Percentiles rank a stretch among this genome's conserved stretches.
phyloP scores from a whole-genome alignment of 202 grass and related monocot species.

The Setaria viridis region DNA sequence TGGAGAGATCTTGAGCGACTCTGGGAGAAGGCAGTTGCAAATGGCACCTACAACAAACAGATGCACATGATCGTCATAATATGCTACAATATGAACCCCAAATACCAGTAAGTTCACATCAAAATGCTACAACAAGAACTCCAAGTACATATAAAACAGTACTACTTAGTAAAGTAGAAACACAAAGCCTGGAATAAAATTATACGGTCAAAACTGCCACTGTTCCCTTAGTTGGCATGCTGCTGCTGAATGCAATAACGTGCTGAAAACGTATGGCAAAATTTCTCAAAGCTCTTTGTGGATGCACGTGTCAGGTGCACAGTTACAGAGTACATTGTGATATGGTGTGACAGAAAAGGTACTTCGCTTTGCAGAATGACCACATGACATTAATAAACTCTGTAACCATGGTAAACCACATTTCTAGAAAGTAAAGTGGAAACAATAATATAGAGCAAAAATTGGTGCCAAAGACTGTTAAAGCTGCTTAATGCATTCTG shows the following conservation, averaged over 20 bases:
- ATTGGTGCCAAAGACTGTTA: background rate
- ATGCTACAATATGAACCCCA: background rate
- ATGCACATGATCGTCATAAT: background rate
- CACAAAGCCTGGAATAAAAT: background rate
- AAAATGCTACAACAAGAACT: background rate
- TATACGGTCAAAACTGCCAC: background rate
- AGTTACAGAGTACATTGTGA: constrained; percentile 20
- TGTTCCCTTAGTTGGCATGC: background rate
- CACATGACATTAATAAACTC: background rate
- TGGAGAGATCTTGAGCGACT: constrained; percentile 87
- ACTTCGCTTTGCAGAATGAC: constrained; percentile 23
- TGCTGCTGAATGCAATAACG: background rate
- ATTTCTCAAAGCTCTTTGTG: background rate
- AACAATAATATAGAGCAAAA: constrained; percentile 21
- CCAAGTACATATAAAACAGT: background rate
- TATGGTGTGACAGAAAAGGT: constrained; percentile 33
- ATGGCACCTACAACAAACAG: constrained; percentile 66
- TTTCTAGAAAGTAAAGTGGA: constrained; percentile 45
- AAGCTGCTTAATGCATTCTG: constrained; percentile 35
- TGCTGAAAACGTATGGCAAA: background rate
- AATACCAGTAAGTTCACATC: background rate
- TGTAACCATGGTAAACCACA: constrained; percentile 16
- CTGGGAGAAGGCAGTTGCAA: constrained; percentile 94
- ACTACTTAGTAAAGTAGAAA: constrained; percentile 1
- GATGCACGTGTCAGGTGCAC: background rate